phyloP scores from a whole-genome alignment of 2,329 filamentous ascomycete species.

The Phialemonium atrogriseum region DNA sequence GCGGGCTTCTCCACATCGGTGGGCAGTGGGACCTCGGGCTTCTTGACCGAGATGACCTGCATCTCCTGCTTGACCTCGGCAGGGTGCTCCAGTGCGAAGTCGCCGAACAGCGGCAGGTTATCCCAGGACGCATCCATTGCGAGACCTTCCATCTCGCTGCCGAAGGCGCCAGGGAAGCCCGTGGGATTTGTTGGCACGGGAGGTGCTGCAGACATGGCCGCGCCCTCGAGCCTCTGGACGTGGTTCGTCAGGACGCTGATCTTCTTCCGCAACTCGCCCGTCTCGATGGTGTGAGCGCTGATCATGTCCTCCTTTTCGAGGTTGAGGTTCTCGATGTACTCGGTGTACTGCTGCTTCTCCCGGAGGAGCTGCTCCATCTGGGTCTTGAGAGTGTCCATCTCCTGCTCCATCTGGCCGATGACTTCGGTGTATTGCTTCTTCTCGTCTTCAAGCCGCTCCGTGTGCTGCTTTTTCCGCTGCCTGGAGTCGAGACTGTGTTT shows the following conservation, averaged over 20 bases:
- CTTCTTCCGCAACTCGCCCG: constrained; percentile 86
- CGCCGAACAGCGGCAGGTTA: constrained; percentile 68
- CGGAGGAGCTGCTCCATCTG: constrained; percentile 63
- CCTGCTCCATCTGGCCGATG: constrained; percentile 72
- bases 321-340: constrained; percentile 67
- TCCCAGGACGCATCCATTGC: constrained; percentile 79
- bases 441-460: constrained; percentile 90
- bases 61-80: constrained; percentile 52
- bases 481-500: constrained; percentile 80
- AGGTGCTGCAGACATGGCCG: constrained; percentile 30
- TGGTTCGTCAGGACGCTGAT: constrained; percentile 72
- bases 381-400: constrained; percentile 58
- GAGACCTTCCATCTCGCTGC: constrained; percentile 77
- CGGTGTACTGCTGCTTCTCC: constrained; percentile 66
- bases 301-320: constrained; percentile 91
- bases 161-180: constrained; percentile 62
- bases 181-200: constrained; percentile 43
- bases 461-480: constrained; percentile 97
- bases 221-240: constrained; percentile 61
- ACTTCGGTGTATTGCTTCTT: constrained; percentile 82
- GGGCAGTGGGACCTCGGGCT: constrained; percentile 36
- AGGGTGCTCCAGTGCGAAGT: constrained; percentile 52
- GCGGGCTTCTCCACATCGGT: constrained; percentile 53
- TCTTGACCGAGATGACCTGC: constrained; percentile 45
- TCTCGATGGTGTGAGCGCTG: constrained; percentile 79